phyloP scores from a whole-genome alignment of 2,329 filamentous ascomycete genomes.

The Aspergillus sp. region DNA sequence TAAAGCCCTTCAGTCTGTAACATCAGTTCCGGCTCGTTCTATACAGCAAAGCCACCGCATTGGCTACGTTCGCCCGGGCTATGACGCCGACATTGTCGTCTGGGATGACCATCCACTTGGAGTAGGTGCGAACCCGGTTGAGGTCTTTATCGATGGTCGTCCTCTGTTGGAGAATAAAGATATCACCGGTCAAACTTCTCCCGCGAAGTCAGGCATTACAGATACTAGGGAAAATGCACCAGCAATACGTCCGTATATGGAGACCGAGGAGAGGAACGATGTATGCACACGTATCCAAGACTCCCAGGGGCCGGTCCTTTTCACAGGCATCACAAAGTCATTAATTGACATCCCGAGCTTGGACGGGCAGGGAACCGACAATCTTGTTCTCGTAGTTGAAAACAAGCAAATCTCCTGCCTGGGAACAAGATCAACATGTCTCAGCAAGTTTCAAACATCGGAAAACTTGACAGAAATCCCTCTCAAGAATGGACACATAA shows the following conservation, averaged over 20 bases:
- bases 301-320: not conserved
- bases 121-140: slow-evolving; percentile 58
- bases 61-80: slow-evolving; percentile 62
- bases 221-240: not conserved
- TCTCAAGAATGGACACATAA: not conserved
- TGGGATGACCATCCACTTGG: slow-evolving; percentile 65
- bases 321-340: not conserved
- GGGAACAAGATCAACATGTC: not conserved
- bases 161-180: not conserved
- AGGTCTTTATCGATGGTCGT: slow-evolving; percentile 64
- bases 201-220: not conserved
- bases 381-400: not conserved
- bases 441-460: not conserved
- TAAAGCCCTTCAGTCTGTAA: slow-evolving; percentile 58
- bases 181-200: not conserved
- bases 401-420: not conserved
- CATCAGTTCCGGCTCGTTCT: slow-evolving; percentile 58
- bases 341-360: not conserved
- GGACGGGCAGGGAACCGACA: not conserved
- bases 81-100: slow-evolving; percentile 61
- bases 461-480: not conserved
- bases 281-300: not conserved
- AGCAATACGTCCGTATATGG: not conserved
- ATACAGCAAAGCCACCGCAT: slow-evolving; percentile 59
- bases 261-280: not conserved